These are phyloP conservation scores for Didymella lethalis DNA, from an alignment of 2,329 filamentous ascomycete species.

Conservation along the genomic window DNA sequence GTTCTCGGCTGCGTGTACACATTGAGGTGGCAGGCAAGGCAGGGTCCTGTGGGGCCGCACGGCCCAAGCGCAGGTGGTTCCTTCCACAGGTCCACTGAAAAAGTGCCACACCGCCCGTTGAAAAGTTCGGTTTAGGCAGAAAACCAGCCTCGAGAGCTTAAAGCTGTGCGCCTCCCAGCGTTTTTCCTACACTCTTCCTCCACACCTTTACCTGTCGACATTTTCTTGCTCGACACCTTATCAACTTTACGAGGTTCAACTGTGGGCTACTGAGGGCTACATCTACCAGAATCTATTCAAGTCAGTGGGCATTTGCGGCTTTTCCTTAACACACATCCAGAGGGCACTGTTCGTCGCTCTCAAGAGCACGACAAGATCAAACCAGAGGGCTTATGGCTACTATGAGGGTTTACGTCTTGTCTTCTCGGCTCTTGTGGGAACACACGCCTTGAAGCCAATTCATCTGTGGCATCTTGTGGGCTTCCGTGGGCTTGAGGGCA, in stretches of 20 bases:
- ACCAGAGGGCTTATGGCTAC: constrained; percentile 52
- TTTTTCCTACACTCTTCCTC: constrained; percentile 20
- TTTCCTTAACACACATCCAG: constrained; percentile 52
- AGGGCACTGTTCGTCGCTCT: constrained; percentile 48
- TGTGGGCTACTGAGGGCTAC: constrained; percentile 48
- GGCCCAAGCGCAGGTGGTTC: constrained; percentile 2
- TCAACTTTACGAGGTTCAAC: constrained; percentile 42
- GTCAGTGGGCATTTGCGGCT: constrained; percentile 52
- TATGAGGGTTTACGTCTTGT: constrained; percentile 53
- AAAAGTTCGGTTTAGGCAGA: constrained; percentile 16
- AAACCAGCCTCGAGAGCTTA: constrained; percentile 10
- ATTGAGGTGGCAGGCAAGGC: constrained; percentile 1
- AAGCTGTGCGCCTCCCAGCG: constrained; percentile 21
- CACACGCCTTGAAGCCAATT: constrained; percentile 57
- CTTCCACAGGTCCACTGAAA: constrained; percentile 5
- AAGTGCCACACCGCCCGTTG: constrained; percentile 2
- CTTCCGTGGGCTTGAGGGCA: constrained; percentile 56
- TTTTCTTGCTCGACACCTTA: constrained; percentile 16
- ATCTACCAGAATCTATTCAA: constrained; percentile 48
- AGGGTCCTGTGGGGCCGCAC: constrained; percentile 10
- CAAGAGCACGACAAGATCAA: constrained; percentile 46
- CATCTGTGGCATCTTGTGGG: constrained; percentile 58
- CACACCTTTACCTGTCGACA: constrained; percentile 19
- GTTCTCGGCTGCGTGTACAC: constrained; percentile 13
- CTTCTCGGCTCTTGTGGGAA: constrained; percentile 62